Conservation (phyloP, 352 stramenopile species). For the Pythium graminicola region DNA sequence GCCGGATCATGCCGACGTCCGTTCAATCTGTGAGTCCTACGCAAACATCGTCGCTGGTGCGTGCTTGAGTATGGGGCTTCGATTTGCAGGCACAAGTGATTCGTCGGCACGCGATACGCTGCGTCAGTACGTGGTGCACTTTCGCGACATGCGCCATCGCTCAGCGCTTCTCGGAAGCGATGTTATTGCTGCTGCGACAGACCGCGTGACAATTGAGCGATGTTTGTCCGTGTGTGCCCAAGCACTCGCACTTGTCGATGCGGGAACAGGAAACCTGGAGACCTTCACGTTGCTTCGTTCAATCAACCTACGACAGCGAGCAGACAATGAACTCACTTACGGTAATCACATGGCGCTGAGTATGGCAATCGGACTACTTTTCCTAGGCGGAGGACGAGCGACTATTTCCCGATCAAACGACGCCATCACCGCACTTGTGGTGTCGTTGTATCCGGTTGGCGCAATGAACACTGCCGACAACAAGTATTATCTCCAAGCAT, state of each 20-base stretch:
- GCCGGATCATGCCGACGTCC: conserved; percentile 56
- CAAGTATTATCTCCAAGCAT: conserved; percentile 85
- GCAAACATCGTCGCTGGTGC: conserved; percentile 91
- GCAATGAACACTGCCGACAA: conserved; percentile 92
- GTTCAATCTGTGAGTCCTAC: conserved; percentile 92
- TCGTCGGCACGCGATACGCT: conserved; percentile 48
- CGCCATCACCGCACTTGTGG: conserved; percentile 92
- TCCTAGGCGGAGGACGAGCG: conserved; percentile 91
- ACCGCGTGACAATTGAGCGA: conserved; percentile 89
- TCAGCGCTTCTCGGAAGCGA: conserved; percentile 33
- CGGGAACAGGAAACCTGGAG: conserved; percentile 93
- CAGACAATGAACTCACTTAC: conserved; percentile 85
- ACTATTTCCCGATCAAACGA: conserved; percentile 86
- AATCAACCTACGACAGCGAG: conserved; percentile 68
- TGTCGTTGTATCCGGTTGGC: conserved; percentile 93
- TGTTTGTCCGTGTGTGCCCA: conserved; percentile 90
- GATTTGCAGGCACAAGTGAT: conserved; percentile 89
- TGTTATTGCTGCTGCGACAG: conserved; percentile 49
- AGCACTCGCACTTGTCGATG: conserved; percentile 93
- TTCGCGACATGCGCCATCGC: conserved; percentile 60
- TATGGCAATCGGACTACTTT: conserved; percentile 94
- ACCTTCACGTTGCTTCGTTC: conserved; percentile 90
- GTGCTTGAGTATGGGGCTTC: conserved; percentile 93
- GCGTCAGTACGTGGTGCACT: conserved; percentile 61
- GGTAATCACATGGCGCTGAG: conserved; percentile 94